Percentiles rank a stretch among this genome's conserved stretches.
Evolutionary conservation across 2,329 filamentous ascomycete species (phyloP).

Genomic region (Didymosphaeria variabile): DNA sequence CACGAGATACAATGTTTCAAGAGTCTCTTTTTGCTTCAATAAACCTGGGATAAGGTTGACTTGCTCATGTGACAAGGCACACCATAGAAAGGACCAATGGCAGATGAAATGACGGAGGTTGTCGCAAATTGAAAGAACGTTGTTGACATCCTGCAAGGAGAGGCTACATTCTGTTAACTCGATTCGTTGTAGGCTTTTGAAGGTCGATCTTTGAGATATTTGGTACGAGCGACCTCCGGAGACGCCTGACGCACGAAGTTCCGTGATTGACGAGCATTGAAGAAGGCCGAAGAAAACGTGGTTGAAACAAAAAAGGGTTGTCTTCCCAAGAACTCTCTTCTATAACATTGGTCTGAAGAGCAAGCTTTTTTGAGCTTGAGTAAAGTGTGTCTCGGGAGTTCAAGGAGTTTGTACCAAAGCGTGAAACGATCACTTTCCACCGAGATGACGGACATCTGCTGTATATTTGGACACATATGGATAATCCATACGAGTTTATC

Average conservation of each 20-base stretch:
- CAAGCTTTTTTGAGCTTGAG: conserved; percentile 27
- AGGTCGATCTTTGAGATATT: neutral
- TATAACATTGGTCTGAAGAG: conserved; percentile 28
- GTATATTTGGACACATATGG: conserved; percentile 27
- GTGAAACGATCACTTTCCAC: conserved; percentile 29
- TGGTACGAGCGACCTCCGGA: neutral
- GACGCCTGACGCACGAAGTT: conserved; percentile 27
- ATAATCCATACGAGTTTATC: conserved; percentile 30
- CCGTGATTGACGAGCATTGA: conserved; percentile 20
- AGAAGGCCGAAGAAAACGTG: conserved; percentile 21
- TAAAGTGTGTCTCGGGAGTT: conserved; percentile 15
- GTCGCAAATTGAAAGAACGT: conserved; percentile 23
- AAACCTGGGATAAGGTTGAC: conserved; percentile 19
- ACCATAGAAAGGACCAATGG: conserved; percentile 26
- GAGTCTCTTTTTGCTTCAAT: conserved; percentile 20
- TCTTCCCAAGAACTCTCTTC: neutral
- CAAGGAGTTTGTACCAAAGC: conserved; percentile 32
- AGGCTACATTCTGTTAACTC: conserved; percentile 32
- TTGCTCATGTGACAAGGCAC: neutral
- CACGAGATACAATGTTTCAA: conserved; percentile 26
- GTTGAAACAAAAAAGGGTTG: conserved; percentile 16
- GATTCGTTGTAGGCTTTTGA: conserved; percentile 27
- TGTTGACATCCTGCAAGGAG: conserved; percentile 18
- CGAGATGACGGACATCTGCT: conserved; percentile 33
- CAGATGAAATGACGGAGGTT: conserved; percentile 32